Conservation (phyloP, 2,329 filamentous ascomycete genomes). For the Exophiala alcalophila region DNA sequence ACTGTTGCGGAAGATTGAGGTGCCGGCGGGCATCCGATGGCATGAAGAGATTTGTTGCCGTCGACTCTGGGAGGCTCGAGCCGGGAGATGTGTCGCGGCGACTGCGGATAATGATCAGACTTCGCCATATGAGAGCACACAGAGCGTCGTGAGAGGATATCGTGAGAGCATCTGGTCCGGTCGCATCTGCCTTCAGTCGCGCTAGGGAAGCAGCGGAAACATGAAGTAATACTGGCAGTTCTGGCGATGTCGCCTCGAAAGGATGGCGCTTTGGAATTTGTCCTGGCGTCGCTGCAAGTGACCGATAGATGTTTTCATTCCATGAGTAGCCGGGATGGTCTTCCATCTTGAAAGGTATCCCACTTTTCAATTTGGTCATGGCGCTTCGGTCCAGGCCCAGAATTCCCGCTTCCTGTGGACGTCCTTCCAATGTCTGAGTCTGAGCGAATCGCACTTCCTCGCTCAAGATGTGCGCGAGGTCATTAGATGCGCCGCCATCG, state of each 20-base stretch:
- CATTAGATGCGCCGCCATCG: slow-evolving; percentile 7
- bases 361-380: slow-evolving; percentile 1
- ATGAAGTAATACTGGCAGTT: slow-evolving; percentile 1
- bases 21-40: slow-evolving; percentile 11
- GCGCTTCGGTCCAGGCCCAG: slow-evolving; percentile 4
- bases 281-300: background rate
- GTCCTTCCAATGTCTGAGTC: background rate
- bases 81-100: background rate
- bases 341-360: slow-evolving; percentile 7
- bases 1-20: slow-evolving; percentile 6
- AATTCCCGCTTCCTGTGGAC: background rate
- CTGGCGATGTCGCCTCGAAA: background rate
- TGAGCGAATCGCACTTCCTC: slow-evolving; percentile 5
- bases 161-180: background rate
- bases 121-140: slow-evolving; percentile 11
- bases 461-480: slow-evolving; percentile 6
- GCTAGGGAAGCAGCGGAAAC: slow-evolving; percentile 4
- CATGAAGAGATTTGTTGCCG: slow-evolving; percentile 5
- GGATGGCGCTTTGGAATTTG: slow-evolving; percentile 3
- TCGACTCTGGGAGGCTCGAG: background rate
- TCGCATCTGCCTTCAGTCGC: slow-evolving; percentile 10
- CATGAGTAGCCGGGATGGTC: slow-evolving; percentile 9
- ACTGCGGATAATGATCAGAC: slow-evolving; percentile 4
- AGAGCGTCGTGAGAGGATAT: slow-evolving; percentile 14
- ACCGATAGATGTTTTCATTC: too few species aligned